A percentile compares a stretch with the other conserved stretches of the same genome.
Conservation (phyloP, 768 basidiomycete genomes). For the Auricularia auricula-judae region DNA sequence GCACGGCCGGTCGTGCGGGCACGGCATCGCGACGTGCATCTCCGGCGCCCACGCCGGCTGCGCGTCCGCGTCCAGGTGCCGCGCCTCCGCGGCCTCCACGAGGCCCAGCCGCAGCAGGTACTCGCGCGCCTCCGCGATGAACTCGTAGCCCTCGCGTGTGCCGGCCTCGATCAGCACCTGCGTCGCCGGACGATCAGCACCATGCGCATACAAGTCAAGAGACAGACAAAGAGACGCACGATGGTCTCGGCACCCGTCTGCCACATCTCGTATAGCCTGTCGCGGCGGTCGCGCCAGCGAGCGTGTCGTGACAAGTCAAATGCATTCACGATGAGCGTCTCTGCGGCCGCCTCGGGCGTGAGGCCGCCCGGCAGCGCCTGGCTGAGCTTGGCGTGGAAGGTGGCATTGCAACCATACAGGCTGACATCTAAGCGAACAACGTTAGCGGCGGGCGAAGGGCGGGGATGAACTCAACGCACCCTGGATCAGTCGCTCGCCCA, state of each 20-base stretch:
- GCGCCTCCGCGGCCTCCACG: constrained; percentile 43
- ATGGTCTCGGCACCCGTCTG: constrained; percentile 79
- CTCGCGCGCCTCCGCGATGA: constrained; percentile 68
- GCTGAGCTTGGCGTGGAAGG: not conserved
- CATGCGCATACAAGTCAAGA: constrained; percentile 1
- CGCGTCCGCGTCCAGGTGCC: constrained; percentile 19
- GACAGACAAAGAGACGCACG: constrained; percentile 27
- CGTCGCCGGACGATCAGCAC: constrained; percentile 6
- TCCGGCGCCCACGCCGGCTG: constrained; percentile 5
- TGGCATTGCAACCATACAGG: not conserved
- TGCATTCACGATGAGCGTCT: constrained; percentile 66
- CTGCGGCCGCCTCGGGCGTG: not conserved
- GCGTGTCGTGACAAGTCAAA: constrained; percentile 74
- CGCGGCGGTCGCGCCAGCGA: constrained; percentile 11
- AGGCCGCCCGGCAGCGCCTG: not conserved
- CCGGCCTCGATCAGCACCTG: constrained; percentile 84
- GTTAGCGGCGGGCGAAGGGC: not conserved
- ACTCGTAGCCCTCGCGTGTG: constrained; percentile 61
- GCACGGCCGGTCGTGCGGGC: constrained; percentile 82
- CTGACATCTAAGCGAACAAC: not conserved
- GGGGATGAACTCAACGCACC: constrained; percentile 2
- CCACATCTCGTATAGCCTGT: constrained; percentile 70
- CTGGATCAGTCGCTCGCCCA: constrained; percentile 50
- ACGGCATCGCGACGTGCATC: constrained; percentile 33
- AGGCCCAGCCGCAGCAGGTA: constrained; percentile 54